A percentile compares a stretch with the other conserved stretches of the same genome.
Evolutionary conservation across 129 eudicot genomes (phyloP).

Genomic region (Lactuca sativa): DNA sequence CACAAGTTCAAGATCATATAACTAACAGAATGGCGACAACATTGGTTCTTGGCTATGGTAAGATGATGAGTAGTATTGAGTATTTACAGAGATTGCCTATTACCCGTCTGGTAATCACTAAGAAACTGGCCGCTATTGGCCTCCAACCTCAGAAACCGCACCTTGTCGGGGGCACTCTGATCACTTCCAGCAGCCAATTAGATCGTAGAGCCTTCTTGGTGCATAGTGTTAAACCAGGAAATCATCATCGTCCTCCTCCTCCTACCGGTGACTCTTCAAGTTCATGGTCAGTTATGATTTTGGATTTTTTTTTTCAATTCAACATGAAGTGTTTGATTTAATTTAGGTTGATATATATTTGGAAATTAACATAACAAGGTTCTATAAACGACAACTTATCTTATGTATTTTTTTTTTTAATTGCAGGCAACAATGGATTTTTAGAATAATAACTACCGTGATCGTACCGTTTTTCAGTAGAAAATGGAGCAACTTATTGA

Average conservation of each 20-base stretch:
- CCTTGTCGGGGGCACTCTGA: not conserved
- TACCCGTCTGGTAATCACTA: not conserved
- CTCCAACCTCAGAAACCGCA: not conserved
- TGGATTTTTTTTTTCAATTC: not conserved
- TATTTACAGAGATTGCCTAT: not conserved
- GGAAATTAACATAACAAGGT: not conserved
- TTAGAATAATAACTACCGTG: conserved; percentile 30
- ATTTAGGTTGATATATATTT: not conserved
- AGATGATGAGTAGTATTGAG: not conserved
- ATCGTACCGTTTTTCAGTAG: conserved; percentile 40
- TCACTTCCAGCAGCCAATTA: not conserved
- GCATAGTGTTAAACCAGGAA: conserved; percentile 2
- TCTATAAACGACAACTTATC: too few species aligned
- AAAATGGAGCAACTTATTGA: conserved; percentile 34
- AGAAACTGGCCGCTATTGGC: not conserved
- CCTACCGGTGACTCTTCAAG: not conserved
- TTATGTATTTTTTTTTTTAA: not conserved
- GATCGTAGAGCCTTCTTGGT: conserved; percentile 10
- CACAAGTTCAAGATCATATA: not conserved
- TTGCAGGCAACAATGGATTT: conserved; percentile 48
- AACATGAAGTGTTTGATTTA: not conserved
- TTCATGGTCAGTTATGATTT: conserved; percentile 14
- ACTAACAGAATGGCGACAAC: conserved; percentile 7
- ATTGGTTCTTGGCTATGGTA: conserved; percentile 1
- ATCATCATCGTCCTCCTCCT: conserved; percentile 7